These are phyloP conservation scores for Blastomyces parvus DNA, from an alignment of 2,329 filamentous ascomycete genomes.

Conservation along the genomic window DNA sequence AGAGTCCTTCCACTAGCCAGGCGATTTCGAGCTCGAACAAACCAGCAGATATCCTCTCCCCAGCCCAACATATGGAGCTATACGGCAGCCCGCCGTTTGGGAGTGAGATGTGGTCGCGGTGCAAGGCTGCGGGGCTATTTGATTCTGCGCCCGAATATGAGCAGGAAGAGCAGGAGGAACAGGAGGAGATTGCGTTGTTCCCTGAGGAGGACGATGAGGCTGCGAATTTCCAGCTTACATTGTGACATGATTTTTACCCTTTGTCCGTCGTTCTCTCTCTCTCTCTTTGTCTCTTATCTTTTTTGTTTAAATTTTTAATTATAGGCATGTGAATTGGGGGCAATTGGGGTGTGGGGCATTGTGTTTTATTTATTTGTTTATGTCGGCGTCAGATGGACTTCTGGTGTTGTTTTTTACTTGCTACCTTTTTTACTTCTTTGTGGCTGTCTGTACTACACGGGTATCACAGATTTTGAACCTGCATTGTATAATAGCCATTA, in stretches of 20 bases:
- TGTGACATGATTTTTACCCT: constrained; percentile 23
- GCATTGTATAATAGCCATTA: neutral
- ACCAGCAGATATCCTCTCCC: constrained; percentile 25
- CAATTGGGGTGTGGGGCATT: neutral
- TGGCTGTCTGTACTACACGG: neutral
- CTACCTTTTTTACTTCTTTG: neutral
- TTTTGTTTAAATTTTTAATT: neutral
- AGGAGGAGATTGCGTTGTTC: constrained; percentile 20
- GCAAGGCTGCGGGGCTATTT: constrained; percentile 32
- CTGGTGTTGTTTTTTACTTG: neutral
- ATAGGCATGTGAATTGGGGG: neutral
- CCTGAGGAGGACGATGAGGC: constrained; percentile 34
- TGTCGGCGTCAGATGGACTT: neutral
- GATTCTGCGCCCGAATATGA: constrained; percentile 17
- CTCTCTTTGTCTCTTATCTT: constrained; percentile 3
- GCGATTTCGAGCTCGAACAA: constrained; percentile 17
- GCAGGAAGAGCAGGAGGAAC: no score
- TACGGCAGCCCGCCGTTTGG: constrained; percentile 35
- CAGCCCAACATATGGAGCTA: constrained; percentile 35
- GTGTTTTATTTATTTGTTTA: neutral
- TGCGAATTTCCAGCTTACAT: constrained; percentile 32
- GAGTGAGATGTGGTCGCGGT: constrained; percentile 36
- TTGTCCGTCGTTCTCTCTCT: no score
- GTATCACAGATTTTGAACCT: neutral
- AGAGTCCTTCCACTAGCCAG: constrained; percentile 10